phyloP scores from a whole-genome alignment of 2,329 filamentous ascomycete genomes.

The Xylaria sp. region DNA sequence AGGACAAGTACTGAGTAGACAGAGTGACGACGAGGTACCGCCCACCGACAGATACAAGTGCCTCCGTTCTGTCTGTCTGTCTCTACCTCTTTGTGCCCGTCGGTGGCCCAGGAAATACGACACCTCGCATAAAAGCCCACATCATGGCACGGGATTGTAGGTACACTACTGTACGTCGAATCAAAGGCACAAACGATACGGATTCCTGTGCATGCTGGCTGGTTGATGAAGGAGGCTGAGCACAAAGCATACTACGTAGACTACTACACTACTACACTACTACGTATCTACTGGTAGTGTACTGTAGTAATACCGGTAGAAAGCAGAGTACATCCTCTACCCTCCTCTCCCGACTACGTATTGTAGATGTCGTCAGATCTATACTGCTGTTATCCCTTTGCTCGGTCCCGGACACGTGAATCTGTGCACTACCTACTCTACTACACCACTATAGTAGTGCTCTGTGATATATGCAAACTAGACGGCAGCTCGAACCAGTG shows the following conservation, averaged over 20 bases:
- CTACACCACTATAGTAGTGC: background rate
- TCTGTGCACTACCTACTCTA: background rate
- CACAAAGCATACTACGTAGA: conserved; percentile 19
- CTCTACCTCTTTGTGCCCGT: conserved; percentile 7
- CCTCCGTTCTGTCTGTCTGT: conserved; percentile 2
- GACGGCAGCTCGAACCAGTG: background rate
- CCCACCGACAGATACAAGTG: conserved; percentile 31
- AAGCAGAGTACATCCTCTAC: conserved; percentile 5
- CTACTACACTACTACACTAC: background rate
- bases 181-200: conserved; percentile 38
- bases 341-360: background rate
- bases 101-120: conserved; percentile 42
- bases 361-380: background rate
- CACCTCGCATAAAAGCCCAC: conserved; percentile 47
- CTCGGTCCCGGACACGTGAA: background rate
- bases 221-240: conserved; percentile 34
- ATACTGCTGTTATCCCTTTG: background rate
- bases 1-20: conserved; percentile 17
- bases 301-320: background rate
- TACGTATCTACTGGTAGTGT: background rate
- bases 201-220: conserved; percentile 41
- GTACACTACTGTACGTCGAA: conserved; percentile 15
- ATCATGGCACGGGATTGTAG: conserved; percentile 3
- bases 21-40: conserved; percentile 42
- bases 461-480: background rate